A percentile compares a stretch with the other conserved stretches of the same genome.
These are phyloP conservation scores for Cyberlindnera americana DNA, from an alignment of 805 yeast species.

Conservation along the genomic window DNA sequence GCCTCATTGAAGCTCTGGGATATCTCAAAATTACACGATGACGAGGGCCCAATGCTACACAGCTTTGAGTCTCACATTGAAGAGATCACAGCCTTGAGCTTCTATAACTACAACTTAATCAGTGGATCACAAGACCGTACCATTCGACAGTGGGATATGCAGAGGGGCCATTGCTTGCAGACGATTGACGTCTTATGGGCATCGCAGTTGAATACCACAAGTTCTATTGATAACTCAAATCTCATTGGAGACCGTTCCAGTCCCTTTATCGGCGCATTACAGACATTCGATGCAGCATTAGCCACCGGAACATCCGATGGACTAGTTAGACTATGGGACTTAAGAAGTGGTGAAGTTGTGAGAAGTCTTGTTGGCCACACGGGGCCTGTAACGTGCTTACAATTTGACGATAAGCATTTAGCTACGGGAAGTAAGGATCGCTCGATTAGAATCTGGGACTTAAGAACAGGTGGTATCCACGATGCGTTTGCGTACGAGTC, in stretches of 20 bases:
- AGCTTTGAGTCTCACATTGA: conserved; percentile 65
- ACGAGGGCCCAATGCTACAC: conserved; percentile 34
- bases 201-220: conserved; percentile 29
- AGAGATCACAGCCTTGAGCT: conserved; percentile 59
- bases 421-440: conserved; percentile 64
- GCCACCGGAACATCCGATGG: conserved; percentile 82
- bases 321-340: conserved; percentile 70
- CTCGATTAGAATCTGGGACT: conserved; percentile 68
- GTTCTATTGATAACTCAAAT: conserved; percentile 9
- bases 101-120: conserved; percentile 50
- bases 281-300: conserved; percentile 69
- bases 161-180: conserved; percentile 61
- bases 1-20: conserved; percentile 65
- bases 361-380: conserved; percentile 64
- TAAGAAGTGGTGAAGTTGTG: conserved; percentile 64
- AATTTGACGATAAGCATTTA: conserved; percentile 63
- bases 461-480: conserved; percentile 59
- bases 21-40: conserved; percentile 28
- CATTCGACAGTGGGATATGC: conserved; percentile 71
- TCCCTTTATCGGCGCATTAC: conserved; percentile 62
- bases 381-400: conserved; percentile 61
- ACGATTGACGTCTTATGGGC: conserved; percentile 70
- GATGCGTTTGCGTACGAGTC: conserved; percentile 61
- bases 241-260: conserved; percentile 16
- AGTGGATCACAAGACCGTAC: conserved; percentile 72